These are phyloP conservation scores for Aspergillus ochraceus DNA, from an alignment of 2,329 filamentous ascomycete species.

Conservation along the genomic window DNA sequence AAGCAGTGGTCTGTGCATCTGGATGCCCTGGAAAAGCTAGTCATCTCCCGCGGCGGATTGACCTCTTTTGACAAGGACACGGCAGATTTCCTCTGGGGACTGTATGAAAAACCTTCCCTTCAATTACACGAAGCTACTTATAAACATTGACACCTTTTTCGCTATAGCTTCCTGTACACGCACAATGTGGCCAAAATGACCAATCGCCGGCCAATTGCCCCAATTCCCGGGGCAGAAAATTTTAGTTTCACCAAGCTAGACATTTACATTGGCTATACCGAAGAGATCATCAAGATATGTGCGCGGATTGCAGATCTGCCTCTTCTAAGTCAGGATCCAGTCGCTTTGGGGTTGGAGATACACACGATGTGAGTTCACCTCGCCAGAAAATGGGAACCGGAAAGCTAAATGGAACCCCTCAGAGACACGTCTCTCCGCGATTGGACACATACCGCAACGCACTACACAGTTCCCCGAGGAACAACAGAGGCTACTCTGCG, in stretches of 20 bases:
- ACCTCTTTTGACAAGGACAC: slow-evolving; percentile 29
- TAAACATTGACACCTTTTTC: neutral
- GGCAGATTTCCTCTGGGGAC: slow-evolving; percentile 34
- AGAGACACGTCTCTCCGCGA: slow-evolving; percentile 34
- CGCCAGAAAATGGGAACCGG: neutral
- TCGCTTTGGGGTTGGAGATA: slow-evolving; percentile 27
- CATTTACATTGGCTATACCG: slow-evolving; percentile 40
- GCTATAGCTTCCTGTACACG: slow-evolving; percentile 33
- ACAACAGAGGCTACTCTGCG: slow-evolving; percentile 26
- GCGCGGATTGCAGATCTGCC: slow-evolving; percentile 34
- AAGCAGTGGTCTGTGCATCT: slow-evolving; percentile 41
- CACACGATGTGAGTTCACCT: slow-evolving; percentile 27
- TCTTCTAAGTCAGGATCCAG: slow-evolving; percentile 17
- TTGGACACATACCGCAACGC: slow-evolving; percentile 30
- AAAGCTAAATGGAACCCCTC: slow-evolving; percentile 1
- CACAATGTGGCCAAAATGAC: slow-evolving; percentile 36
- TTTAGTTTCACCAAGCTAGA: slow-evolving; percentile 32
- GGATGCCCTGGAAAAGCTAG: slow-evolving; percentile 34
- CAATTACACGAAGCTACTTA: neutral
- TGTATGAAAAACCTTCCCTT: slow-evolving; percentile 24
- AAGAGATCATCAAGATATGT: slow-evolving; percentile 36
- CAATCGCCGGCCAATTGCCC: slow-evolving; percentile 27
- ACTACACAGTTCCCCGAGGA: slow-evolving; percentile 33
- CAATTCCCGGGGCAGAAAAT: slow-evolving; percentile 20
- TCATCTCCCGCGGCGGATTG: slow-evolving; percentile 35